A percentile compares a stretch with the other conserved stretches of the same genome.
These are phyloP conservation scores for Trypanosoma cruzi DNA, from an alignment of 208 protist genomes.

Conservation along the genomic window DNA sequence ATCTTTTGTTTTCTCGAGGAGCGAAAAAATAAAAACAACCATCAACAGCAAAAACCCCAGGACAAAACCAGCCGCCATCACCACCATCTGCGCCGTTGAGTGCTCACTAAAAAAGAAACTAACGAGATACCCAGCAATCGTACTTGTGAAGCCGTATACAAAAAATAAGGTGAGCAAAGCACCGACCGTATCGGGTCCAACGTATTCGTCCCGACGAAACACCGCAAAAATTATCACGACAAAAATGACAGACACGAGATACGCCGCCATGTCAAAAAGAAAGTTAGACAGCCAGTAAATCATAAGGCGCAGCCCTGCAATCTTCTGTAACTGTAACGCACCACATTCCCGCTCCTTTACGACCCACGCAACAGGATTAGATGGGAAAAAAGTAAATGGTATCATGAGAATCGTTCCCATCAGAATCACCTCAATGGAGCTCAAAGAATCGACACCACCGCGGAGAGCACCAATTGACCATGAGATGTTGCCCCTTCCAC, in stretches of 20 bases:
- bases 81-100: slow-evolving; percentile 64
- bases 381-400: slow-evolving; percentile 70
- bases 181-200: slow-evolving; percentile 18
- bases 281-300: slow-evolving; percentile 83
- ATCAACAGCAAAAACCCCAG: slow-evolving; percentile 74
- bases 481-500: slow-evolving; percentile 36
- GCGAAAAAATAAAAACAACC: slow-evolving; percentile 45
- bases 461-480: neutral
- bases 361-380: slow-evolving; percentile 68
- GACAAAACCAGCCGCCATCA: slow-evolving; percentile 78
- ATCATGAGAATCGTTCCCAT: slow-evolving; percentile 67
- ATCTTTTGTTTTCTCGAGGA: slow-evolving; percentile 44
- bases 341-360: slow-evolving; percentile 85
- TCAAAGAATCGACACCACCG: neutral
- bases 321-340: slow-evolving; percentile 72
- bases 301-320: slow-evolving; percentile 67
- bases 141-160: neutral
- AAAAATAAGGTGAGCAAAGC: neutral
- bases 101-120: slow-evolving; percentile 63
- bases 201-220: slow-evolving; percentile 67
- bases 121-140: neutral
- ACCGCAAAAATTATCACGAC: slow-evolving; percentile 58
- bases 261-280: slow-evolving; percentile 74
- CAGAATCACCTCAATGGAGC: slow-evolving; percentile 31
- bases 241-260: slow-evolving; percentile 63